Base-by-base conservation (phyloP, 2,329 filamentous ascomycete genomes). In the Alternaria sp. region DNA sequence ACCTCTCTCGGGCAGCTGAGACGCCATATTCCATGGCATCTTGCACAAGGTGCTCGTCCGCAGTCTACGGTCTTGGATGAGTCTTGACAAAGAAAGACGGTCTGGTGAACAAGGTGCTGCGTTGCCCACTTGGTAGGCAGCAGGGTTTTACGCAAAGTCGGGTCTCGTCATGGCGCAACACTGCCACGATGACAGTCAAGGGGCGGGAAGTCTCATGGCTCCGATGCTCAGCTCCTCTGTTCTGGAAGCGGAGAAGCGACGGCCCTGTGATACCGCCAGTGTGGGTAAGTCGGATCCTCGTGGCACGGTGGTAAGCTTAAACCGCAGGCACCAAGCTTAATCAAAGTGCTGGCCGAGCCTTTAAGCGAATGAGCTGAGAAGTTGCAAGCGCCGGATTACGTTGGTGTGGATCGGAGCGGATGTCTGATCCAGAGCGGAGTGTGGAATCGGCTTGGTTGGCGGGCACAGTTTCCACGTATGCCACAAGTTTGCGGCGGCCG, bases 281-380 rank as follows among this genome's bases (percentile, higher is more conserved):
- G 65, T 74, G 75, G 70, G 62, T 67, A 67, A 67, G 62, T 65
- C 62, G 71, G 68, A 70, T 68, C 67, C 67, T 69, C 63, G 65
- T 72, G 70, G 68, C 61, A 73, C 69, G 62, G 60, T 68, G 44
- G 75, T 79, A 78, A 78, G 75, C 75, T 78, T 77, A 76, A 77
- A 71, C 45, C 57, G 67, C 63, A 67, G 61, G 61, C 69, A 73
- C 71, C 72, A 73, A 71, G 74, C 73, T 73, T 74, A 71, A 73
- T 69, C 57, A 53, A 70, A 68, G 43, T 60, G 57, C 32, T 61
- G 64, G 68, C 70, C 69, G 63, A 73, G 69, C 56, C 13, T 49
- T 61, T 64, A 67, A 68, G 67, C 67, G 63, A 70, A 63, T 61
- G 15, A 64, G 67, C 72, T 73, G 67, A 70, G 60, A 62, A 66